A percentile compares a stretch with the other conserved stretches of the same genome.
These are phyloP conservation scores for Phalaenopsis hybrid DNA, from an alignment of 116 monocot species.

Conservation along the genomic window DNA sequence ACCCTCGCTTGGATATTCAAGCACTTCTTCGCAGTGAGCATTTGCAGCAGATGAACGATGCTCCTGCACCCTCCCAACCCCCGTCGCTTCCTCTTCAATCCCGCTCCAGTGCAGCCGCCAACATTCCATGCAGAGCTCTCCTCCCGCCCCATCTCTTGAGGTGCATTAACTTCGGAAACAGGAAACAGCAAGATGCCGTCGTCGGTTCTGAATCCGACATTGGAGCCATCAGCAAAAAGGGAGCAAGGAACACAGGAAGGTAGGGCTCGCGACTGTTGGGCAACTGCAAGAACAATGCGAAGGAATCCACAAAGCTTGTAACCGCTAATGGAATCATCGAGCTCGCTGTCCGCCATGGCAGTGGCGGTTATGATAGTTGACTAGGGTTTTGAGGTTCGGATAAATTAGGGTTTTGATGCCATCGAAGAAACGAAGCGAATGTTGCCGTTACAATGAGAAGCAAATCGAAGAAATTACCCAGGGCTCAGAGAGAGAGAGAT, in stretches of 20 bases:
- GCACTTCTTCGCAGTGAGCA: slow-evolving; percentile 30
- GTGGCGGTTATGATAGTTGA: neutral
- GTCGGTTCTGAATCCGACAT: slow-evolving; percentile 33
- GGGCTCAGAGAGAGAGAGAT: neutral
- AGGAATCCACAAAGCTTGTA: slow-evolving; percentile 84
- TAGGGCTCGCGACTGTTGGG: neutral
- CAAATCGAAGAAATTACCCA: neutral
- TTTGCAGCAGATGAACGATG: slow-evolving; percentile 57
- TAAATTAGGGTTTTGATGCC: slow-evolving; percentile 1
- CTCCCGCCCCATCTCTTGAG: neutral
- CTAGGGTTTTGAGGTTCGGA: neutral
- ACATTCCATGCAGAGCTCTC: neutral
- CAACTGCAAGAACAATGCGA: slow-evolving; percentile 36
- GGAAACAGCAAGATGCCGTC: slow-evolving; percentile 45
- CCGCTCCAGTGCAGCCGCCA: slow-evolving; percentile 2
- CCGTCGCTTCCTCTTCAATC: slow-evolving; percentile 16
- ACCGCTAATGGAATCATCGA: slow-evolving; percentile 13
- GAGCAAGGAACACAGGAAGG: slow-evolving; percentile 24
- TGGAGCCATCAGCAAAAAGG: slow-evolving; percentile 22
- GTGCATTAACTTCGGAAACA: slow-evolving; percentile 4
- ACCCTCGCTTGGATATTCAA: slow-evolving; percentile 44
- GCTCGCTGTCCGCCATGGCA: slow-evolving; percentile 18
- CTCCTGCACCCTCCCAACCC: slow-evolving; percentile 37
- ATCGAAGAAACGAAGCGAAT: neutral
- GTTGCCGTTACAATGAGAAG: too few species aligned